Evolutionary conservation across 2,329 filamentous ascomycete species (phyloP).

Genomic region (Venturia asperata): DNA sequence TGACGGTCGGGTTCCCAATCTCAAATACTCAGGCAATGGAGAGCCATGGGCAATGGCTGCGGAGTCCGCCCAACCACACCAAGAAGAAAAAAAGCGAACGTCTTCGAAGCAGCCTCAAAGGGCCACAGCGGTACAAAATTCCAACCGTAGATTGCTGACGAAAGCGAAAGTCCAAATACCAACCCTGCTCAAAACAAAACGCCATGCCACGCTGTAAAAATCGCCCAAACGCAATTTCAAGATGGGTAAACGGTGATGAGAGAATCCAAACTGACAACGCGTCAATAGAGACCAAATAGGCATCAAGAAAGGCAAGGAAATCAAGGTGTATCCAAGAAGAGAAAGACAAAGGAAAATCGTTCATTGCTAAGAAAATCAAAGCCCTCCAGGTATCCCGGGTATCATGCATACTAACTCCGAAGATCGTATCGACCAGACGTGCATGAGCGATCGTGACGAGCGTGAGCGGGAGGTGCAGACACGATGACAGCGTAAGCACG

Average conservation of each 20-base stretch:
- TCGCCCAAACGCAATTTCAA: background rate
- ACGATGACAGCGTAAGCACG: background rate
- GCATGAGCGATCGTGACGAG: background rate
- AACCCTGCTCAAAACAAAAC: background rate
- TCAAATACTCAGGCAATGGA: background rate
- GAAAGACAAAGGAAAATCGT: background rate
- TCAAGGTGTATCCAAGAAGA: background rate
- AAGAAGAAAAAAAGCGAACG: background rate
- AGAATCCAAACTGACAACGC: background rate
- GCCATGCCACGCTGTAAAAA: constrained; percentile 10
- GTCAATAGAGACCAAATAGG: background rate
- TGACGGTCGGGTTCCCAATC: background rate
- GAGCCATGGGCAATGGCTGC: background rate
- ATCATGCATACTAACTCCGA: constrained; percentile 7
- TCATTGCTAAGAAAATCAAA: background rate
- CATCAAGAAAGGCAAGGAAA: background rate
- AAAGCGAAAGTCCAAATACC: constrained; percentile 5
- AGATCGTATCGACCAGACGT: constrained; percentile 4
- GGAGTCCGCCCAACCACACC: background rate
- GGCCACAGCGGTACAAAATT: background rate
- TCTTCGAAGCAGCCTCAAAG: background rate
- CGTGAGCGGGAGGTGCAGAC: background rate
- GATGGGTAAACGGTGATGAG: background rate
- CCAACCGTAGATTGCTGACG: background rate
- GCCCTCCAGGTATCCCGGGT: constrained; percentile 7